Base-by-base conservation (phyloP, 2,329 filamentous ascomycete genomes). In the Zasmidium citrigriseum region DNA sequence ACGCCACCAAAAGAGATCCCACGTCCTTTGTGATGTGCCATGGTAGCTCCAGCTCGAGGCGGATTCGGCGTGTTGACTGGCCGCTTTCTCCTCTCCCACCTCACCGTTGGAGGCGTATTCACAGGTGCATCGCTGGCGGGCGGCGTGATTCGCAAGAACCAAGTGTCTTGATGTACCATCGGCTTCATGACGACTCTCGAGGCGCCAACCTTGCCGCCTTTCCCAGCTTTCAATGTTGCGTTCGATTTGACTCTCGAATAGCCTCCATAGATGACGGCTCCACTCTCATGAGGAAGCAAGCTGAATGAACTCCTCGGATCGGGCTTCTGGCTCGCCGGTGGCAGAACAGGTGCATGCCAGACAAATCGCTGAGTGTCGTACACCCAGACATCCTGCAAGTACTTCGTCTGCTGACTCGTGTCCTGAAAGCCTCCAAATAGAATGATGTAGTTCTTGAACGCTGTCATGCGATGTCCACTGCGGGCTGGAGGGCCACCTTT, bases 361-460 rank as follows among this genome's bases (percentile, higher is more conserved):
- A 86, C 82, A 72, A 90, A 97, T 71, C 89, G 91, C 68, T 89
- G 76, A 27, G 91, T 96, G 75, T 99, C 95, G 75, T 96, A 99
- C 54, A 98, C 83, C 93, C 95, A 99, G 34, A 98, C 79, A 73
- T 99, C 95, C 41, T 89, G 87, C 16, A 99, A 78, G 73, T 99
- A 99, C 72, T 93, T 96, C 4, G 93, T 98, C 73, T 93, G 89
- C 73, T 96, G 91, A 10, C 91, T 93, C 0, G 93, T 98, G 73
- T 98, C 95, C 76, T 99, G 95, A 73, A 99, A 99, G 0, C 95
- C 95, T 58, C 95, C 95, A 71, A 96, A 98, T 1, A 99, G 81
- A 58, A 99, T 85, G 62, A 99, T 92, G 75, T 96, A 98, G 72
- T 97, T 91, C 76, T 98, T 98, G 83, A 86, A 98, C 73, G 91